Percentiles rank a stretch among this genome's conserved stretches.
These are phyloP conservation scores for Pseudogymnoascus pannorum DNA, from an alignment of 2,329 filamentous ascomycete genomes.

Conservation along the genomic window DNA sequence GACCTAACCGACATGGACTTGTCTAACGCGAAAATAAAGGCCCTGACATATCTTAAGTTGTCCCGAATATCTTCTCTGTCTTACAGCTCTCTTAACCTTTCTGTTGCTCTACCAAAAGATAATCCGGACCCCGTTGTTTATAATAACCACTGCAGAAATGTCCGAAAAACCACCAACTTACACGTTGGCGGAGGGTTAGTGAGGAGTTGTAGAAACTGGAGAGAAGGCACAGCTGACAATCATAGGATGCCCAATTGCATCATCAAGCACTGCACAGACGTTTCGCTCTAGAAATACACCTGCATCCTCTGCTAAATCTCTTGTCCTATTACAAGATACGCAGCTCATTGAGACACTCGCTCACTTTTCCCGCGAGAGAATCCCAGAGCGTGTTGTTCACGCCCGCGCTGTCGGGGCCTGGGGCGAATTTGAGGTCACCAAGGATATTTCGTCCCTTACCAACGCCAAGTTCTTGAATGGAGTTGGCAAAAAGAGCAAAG, in stretches of 20 bases:
- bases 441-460: conserved; percentile 50
- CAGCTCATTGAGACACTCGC: conserved; percentile 49
- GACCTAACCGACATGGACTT: too few species aligned
- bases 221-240: background rate
- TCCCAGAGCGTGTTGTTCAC: conserved; percentile 47
- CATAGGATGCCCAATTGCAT: background rate
- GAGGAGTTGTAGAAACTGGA: conserved; percentile 9
- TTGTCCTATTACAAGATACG: conserved; percentile 42
- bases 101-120: too few species aligned
- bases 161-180: conserved; percentile 18
- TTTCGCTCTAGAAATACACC: background rate
- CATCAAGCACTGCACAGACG: background rate
- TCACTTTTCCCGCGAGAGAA: conserved; percentile 51
- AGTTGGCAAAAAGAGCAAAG: conserved; percentile 46
- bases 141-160: too few species aligned
- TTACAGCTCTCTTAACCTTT: too few species aligned
- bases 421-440: conserved; percentile 54
- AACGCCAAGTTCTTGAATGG: conserved; percentile 45
- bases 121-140: too few species aligned
- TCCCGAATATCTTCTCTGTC: too few species aligned
- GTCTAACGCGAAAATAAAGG: too few species aligned
- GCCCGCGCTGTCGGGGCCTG: conserved; percentile 44
- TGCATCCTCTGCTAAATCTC: conserved; percentile 22
- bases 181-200: conserved; percentile 26
- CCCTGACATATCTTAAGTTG: too few species aligned